Conservation (phyloP, 2,329 filamentous ascomycete genomes). For the Epichloe aotearoae region DNA sequence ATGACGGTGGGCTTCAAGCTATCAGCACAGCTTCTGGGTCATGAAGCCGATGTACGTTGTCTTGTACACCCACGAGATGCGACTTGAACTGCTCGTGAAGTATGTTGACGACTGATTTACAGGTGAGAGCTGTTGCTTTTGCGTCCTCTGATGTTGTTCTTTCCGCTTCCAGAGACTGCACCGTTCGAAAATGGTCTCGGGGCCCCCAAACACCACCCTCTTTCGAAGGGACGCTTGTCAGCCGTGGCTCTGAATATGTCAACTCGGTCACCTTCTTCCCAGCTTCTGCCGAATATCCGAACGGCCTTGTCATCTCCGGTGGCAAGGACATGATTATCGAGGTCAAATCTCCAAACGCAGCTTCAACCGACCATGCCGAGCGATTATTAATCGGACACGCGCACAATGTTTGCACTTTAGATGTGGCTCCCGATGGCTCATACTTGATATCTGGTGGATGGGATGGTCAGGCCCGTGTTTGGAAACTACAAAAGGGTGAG, state of each 20-base stretch:
- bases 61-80: background rate
- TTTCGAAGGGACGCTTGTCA: conserved; percentile 67
- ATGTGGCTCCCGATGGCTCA: conserved; percentile 57
- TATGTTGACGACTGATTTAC: background rate
- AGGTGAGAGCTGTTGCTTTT: conserved; percentile 83
- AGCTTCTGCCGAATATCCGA: conserved; percentile 52
- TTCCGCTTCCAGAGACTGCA: conserved; percentile 84
- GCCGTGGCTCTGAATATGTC: conserved; percentile 73
- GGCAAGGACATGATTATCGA: conserved; percentile 92
- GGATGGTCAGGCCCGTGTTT: conserved; percentile 80
- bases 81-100: background rate
- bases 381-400: conserved; percentile 75
- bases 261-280: conserved; percentile 71
- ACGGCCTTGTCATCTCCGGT: conserved; percentile 75
- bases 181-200: conserved; percentile 74
- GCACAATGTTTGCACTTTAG: conserved; percentile 77
- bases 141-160: conserved; percentile 59
- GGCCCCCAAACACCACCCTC: conserved; percentile 49
- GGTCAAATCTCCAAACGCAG: conserved; percentile 58
- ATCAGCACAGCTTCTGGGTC: conserved; percentile 75
- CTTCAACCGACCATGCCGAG: conserved; percentile 64
- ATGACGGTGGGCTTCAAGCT: conserved; percentile 85
- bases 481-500: conserved; percentile 80
- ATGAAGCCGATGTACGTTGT: conserved; percentile 75
- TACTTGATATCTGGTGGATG: conserved; percentile 86